Conservation (phyloP, 306 rosid genomes). For the Hylodesmum podocarpum region DNA sequence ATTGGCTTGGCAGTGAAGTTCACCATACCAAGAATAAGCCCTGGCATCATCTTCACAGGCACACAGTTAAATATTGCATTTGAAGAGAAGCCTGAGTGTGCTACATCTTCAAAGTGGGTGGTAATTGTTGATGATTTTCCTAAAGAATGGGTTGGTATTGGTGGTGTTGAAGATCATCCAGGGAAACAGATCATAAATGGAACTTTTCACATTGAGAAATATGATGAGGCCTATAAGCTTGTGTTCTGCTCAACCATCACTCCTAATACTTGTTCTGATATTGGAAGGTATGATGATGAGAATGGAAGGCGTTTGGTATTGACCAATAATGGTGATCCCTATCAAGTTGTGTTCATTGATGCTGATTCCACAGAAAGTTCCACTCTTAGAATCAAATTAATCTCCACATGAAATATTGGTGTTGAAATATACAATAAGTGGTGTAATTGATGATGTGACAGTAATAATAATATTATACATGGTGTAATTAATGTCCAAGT, state of each 20-base stretch:
- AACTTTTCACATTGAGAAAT: neutral
- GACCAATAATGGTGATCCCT: neutral
- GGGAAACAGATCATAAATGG: neutral
- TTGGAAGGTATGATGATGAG: slow-evolving; percentile 22
- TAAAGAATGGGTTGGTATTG: slow-evolving; percentile 1
- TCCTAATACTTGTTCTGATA: neutral
- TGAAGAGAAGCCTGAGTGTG: neutral
- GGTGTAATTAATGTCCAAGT: too few species aligned
- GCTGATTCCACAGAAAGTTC: neutral
- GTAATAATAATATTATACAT: neutral
- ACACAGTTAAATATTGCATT: neutral
- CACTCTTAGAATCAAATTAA: neutral
- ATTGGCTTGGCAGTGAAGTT: neutral
- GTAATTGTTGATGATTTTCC: neutral
- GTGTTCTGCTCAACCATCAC: neutral
- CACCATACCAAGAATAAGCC: neutral
- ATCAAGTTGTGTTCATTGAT: slow-evolving; percentile 3
- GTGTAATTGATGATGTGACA: neutral
- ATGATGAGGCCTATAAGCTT: neutral
- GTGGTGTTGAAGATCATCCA: neutral
- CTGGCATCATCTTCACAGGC: neutral
- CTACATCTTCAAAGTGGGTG: slow-evolving; percentile 15
- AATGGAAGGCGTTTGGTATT: slow-evolving; percentile 2
- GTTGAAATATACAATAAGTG: neutral
- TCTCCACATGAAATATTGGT: too few species aligned